A percentile compares a stretch with the other conserved stretches of the same genome.
phyloP scores from a whole-genome alignment of 2,329 filamentous ascomycete genomes.

The Ceratocystiopsis minuta region DNA sequence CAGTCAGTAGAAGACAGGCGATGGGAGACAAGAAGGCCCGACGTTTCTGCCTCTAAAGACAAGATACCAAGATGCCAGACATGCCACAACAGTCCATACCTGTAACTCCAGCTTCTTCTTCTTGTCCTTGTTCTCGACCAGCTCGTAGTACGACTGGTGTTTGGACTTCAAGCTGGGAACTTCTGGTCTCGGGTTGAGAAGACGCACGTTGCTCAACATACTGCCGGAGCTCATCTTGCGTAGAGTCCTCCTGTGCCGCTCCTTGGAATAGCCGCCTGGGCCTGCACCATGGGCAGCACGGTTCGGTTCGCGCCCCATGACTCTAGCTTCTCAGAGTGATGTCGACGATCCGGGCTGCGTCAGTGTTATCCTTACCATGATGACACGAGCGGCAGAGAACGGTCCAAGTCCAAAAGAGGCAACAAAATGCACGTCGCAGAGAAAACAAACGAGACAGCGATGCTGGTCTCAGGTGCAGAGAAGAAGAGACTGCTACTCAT shows the following conservation, averaged over 20 bases:
- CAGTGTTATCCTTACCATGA: slow-evolving; percentile 10
- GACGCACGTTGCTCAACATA: slow-evolving; percentile 11
- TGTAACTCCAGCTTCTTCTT: slow-evolving; percentile 46
- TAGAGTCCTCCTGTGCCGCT: slow-evolving; percentile 14
- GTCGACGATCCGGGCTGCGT: no score
- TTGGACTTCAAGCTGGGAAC: slow-evolving; percentile 26
- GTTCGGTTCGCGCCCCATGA: slow-evolving; percentile 16
- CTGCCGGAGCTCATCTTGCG: slow-evolving; percentile 6
- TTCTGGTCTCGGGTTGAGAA: slow-evolving; percentile 15
- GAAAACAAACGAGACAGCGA: no score
- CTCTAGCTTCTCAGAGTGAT: no score
- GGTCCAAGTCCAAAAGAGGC: no score
- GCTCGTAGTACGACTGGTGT: slow-evolving; percentile 45
- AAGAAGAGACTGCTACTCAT: no score
- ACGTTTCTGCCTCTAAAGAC: no score
- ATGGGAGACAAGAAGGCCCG: no score
- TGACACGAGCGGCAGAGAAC: no score
- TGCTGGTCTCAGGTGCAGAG: no score
- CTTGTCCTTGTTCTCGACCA: slow-evolving; percentile 45
- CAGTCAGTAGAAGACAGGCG: no score
- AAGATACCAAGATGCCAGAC: no score
- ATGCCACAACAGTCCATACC: slow-evolving; percentile 21
- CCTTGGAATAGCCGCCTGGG: slow-evolving; percentile 15
- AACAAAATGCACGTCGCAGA: no score
- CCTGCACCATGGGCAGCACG: slow-evolving; percentile 9